Evolutionary conservation across 108 stramenopile species (phyloP).

Genomic region (Pinguiococcus pyrenoidosus): DNA sequence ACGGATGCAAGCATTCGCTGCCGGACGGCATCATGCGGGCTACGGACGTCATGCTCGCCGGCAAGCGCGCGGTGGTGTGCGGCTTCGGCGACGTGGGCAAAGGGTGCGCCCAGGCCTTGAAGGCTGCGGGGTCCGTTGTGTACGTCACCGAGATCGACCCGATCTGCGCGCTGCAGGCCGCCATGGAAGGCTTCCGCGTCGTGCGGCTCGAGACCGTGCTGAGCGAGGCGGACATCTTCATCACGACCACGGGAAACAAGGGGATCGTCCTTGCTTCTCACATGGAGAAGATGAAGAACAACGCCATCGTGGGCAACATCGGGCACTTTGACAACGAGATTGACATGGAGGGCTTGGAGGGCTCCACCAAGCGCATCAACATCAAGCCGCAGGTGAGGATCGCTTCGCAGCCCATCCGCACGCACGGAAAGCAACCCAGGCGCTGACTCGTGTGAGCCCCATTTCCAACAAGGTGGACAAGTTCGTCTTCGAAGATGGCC

Average conservation of each 20-base stretch:
- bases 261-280: not conserved
- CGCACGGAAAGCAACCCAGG: too few species aligned
- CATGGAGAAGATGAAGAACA: not conserved
- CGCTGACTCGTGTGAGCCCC: too few species aligned
- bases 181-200: slow-evolving; percentile 1
- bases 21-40: slow-evolving; percentile 99
- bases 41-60: slow-evolving; percentile 99
- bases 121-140: not conserved
- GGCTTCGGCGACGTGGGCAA: not conserved
- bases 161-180: slow-evolving; percentile 1
- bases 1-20: slow-evolving; percentile 99
- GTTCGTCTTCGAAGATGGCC: not conserved
- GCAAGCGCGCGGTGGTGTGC: slow-evolving; percentile 70
- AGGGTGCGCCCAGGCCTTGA: not conserved
- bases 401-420: too few species aligned
- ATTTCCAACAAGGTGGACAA: too few species aligned
- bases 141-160: not conserved
- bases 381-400: slow-evolving; percentile 1
- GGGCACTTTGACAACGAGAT: slow-evolving; percentile 2
- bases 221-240: not conserved
- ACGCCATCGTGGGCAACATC: not conserved
- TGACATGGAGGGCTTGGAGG: not conserved
- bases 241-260: not conserved
- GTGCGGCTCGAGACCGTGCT: not conserved
- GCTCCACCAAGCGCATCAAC: not conserved